Evolutionary conservation across 306 rosid genomes (phyloP).

Genomic region (Ormosia emarginata): DNA sequence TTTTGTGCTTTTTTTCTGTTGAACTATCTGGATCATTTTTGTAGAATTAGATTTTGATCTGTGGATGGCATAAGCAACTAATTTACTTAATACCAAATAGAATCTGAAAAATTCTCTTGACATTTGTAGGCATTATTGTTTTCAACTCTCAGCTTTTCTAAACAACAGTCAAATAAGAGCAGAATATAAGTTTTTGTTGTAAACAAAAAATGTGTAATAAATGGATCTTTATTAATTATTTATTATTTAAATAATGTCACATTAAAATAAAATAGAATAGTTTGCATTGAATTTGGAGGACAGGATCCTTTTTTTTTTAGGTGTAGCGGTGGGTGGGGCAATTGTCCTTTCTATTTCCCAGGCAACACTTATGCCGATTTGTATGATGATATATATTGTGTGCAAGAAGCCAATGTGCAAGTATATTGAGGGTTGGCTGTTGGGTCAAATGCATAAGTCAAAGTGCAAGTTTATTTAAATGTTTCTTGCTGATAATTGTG

Average conservation of each 20-base stretch:
- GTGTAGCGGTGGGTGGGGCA: no score
- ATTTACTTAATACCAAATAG: not conserved
- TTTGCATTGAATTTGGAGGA: no score
- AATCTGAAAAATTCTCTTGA: not conserved
- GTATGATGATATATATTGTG: no score
- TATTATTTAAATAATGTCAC: not conserved
- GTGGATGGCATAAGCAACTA: not conserved
- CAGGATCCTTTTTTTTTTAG: no score
- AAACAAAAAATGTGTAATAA: not conserved
- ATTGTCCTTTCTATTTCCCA: no score
- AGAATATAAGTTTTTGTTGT: not conserved
- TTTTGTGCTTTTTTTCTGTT: not conserved
- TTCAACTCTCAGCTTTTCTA: not conserved
- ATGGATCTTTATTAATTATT: not conserved
- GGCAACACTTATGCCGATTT: no score
- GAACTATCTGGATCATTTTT: conserved; percentile 2
- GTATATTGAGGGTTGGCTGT: no score
- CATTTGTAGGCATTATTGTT: not conserved
- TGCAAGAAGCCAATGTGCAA: no score
- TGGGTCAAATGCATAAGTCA: no score
- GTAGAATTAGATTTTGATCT: not conserved
- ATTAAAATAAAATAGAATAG: not conserved
- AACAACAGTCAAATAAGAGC: not conserved
- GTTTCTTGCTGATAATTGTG: no score
- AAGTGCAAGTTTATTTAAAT: no score